These are phyloP conservation scores for Fusarium ramigenum DNA, from an alignment of 2,329 filamentous ascomycete genomes.

Conservation along the genomic window DNA sequence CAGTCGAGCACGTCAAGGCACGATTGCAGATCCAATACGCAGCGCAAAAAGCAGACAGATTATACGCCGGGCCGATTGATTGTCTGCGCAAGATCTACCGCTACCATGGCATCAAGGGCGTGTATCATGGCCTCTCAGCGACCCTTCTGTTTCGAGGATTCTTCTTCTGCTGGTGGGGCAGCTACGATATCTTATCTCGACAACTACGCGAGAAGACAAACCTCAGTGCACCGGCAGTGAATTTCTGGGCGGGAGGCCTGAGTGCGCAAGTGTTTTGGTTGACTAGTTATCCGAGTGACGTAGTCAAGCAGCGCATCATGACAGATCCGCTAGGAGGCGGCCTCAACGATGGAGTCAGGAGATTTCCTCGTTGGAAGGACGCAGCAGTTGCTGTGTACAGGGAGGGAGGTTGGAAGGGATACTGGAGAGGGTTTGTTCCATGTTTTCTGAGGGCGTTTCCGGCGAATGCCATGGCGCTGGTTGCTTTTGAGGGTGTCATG, in stretches of 20 bases:
- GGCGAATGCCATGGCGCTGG: conserved; percentile 91
- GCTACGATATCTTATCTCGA: conserved; percentile 85
- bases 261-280: conserved; percentile 96
- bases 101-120: conserved; percentile 78
- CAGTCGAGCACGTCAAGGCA: conserved; percentile 95
- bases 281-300: conserved; percentile 88
- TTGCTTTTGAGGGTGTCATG: conserved; percentile 95
- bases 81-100: conserved; percentile 75
- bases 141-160: conserved; percentile 90
- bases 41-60: conserved; percentile 76
- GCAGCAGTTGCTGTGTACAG: conserved; percentile 80
- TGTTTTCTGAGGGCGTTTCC: conserved; percentile 95
- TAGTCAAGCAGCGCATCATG: conserved; percentile 97
- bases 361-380: conserved; percentile 80
- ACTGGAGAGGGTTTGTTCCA: conserved; percentile 92
- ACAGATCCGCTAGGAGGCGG: conserved; percentile 84
- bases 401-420: conserved; percentile 81
- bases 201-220: conserved; percentile 72
- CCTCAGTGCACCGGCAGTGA: conserved; percentile 81
- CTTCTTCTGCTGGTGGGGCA: conserved; percentile 99
- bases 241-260: conserved; percentile 96
- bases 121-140: conserved; percentile 87
- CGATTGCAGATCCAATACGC: conserved; percentile 94
- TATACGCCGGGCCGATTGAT: conserved; percentile 90
- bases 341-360: conserved; percentile 72